Percentiles rank a stretch among this genome's conserved stretches.
These are phyloP conservation scores for Calonectria hawksworthii DNA, from an alignment of 2,329 filamentous ascomycete species.

Conservation along the genomic window DNA sequence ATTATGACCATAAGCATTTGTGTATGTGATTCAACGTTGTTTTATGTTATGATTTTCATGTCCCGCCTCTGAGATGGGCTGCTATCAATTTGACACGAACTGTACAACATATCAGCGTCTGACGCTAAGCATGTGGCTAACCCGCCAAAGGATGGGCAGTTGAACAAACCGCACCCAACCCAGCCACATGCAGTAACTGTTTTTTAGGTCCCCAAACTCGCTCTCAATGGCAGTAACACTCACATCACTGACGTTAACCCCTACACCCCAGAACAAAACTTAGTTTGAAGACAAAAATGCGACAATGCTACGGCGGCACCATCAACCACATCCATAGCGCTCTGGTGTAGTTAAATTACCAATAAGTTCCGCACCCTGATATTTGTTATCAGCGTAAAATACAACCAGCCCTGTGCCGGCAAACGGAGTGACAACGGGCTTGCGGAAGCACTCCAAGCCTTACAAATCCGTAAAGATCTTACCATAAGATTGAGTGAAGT, in stretches of 20 bases:
- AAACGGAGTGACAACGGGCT: slow-evolving; percentile 67
- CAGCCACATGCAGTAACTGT: slow-evolving; percentile 70
- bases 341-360: slow-evolving; percentile 73
- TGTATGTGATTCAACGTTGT: neutral
- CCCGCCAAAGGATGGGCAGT: slow-evolving; percentile 76
- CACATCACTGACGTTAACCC: slow-evolving; percentile 48
- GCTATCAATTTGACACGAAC: slow-evolving; percentile 49
- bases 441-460: slow-evolving; percentile 71
- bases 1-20: neutral
- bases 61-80: neutral
- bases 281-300: slow-evolving; percentile 70
- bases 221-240: slow-evolving; percentile 67
- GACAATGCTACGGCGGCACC: slow-evolving; percentile 68
- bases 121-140: slow-evolving; percentile 62
- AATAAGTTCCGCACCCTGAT: slow-evolving; percentile 72
- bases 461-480: slow-evolving; percentile 65
- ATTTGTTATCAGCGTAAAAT: slow-evolving; percentile 79
- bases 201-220: slow-evolving; percentile 65
- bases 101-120: slow-evolving; percentile 58
- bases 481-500: slow-evolving; percentile 69
- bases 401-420: slow-evolving; percentile 68
- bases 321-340: slow-evolving; percentile 73
- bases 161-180: slow-evolving; percentile 69
- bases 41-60: neutral
- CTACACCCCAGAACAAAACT: slow-evolving; percentile 67